A percentile compares a stretch with the other conserved stretches of the same genome.
These are phyloP conservation scores for Magnolia officinalis DNA, from an alignment of 164 flowering plant species.

Conservation along the genomic window DNA sequence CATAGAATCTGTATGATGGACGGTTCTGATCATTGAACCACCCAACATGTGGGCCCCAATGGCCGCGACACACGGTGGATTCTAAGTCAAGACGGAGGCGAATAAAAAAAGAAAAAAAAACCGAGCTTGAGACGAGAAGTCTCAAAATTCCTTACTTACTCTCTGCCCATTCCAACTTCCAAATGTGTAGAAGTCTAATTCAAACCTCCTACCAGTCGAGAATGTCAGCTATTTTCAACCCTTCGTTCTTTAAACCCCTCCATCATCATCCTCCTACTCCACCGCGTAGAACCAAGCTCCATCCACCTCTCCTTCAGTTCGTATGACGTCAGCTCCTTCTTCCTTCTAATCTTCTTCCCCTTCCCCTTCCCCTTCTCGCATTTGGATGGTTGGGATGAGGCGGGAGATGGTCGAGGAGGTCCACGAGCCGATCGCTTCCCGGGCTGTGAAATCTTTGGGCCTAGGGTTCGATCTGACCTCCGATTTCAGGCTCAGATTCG, in stretches of 20 bases:
- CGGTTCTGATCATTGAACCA: too few species aligned
- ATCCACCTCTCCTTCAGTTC: background rate
- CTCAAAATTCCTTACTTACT: too few species aligned
- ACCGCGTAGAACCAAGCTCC: background rate
- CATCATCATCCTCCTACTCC: background rate
- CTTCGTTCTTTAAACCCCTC: background rate
- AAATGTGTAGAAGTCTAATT: background rate
- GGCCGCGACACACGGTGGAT: too few species aligned
- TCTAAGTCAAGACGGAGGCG: too few species aligned
- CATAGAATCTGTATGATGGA: too few species aligned
- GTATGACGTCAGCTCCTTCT: background rate
- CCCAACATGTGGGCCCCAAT: too few species aligned
- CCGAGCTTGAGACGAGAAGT: too few species aligned
- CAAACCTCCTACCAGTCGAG: background rate
- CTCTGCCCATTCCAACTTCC: too few species aligned
- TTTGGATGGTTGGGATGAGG: background rate
- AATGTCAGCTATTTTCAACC: background rate
- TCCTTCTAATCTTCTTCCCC: background rate
- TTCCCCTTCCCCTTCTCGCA: background rate
- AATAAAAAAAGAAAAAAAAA: too few species aligned
- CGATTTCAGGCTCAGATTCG: conserved; percentile 75
- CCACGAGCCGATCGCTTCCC: conserved; percentile 32
- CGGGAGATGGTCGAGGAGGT: background rate
- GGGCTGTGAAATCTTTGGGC: conserved; percentile 61
- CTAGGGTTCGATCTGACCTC: conserved; percentile 69